These are phyloP conservation scores for Trichoderma citrinoviride DNA, from an alignment of 2,329 filamentous ascomycete genomes.

Conservation along the genomic window DNA sequence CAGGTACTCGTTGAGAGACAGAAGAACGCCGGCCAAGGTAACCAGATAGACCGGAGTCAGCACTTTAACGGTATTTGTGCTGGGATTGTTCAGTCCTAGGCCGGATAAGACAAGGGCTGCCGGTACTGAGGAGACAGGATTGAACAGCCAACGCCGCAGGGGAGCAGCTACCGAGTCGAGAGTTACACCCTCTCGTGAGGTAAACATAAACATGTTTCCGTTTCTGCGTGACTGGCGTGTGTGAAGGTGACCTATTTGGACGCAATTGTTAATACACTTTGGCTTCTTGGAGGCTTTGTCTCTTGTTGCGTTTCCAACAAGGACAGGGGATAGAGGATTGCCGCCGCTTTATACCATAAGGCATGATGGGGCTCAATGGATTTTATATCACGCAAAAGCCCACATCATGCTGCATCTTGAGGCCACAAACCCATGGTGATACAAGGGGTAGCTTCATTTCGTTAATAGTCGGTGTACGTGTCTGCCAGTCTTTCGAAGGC, in stretches of 20 bases:
- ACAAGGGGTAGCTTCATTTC: too few relatives aligned
- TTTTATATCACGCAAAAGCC: too few relatives aligned
- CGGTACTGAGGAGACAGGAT: constrained; percentile 25
- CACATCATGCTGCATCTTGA: too few relatives aligned
- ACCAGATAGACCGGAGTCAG: constrained; percentile 17
- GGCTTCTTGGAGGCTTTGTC: too few relatives aligned
- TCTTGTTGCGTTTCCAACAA: too few relatives aligned
- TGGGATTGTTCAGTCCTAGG: constrained; percentile 1
- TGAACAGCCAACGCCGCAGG: constrained; percentile 26
- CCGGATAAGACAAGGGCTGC: constrained; percentile 22
- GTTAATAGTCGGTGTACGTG: too few relatives aligned
- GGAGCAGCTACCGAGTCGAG: constrained; percentile 27
- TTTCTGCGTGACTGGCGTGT: not conserved
- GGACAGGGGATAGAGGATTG: too few relatives aligned
- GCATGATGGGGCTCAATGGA: too few relatives aligned
- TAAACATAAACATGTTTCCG: constrained; percentile 26
- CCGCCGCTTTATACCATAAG: too few relatives aligned
- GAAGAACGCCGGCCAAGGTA: constrained; percentile 22
- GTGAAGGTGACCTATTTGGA: not conserved
- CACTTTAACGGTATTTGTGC: not conserved
- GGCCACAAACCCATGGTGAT: too few relatives aligned
- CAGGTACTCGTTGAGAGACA: constrained; percentile 28
- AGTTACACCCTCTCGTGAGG: constrained; percentile 30
- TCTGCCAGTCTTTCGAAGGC: too few relatives aligned
- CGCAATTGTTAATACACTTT: not conserved